Evolutionary conservation across 1,284 basidiomycete genomes (phyloP).

Genomic region (Irpex sp.): DNA sequence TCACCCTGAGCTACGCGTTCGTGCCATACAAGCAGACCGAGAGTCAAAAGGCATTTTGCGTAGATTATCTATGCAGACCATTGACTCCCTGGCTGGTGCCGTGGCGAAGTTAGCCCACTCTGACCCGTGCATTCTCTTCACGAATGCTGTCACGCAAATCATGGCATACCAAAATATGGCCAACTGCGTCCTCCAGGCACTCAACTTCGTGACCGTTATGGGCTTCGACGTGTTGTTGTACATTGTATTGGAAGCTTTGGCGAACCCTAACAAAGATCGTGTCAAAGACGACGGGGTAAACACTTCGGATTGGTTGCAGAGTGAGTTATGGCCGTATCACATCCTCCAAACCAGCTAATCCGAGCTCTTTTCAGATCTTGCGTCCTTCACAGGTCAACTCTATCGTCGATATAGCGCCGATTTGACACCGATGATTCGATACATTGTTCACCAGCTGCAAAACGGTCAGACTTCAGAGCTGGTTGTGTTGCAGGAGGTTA

Average conservation of each 20-base stretch:
- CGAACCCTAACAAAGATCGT: slow-evolving; percentile 81
- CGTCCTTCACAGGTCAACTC: slow-evolving; percentile 90
- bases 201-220: slow-evolving; percentile 87
- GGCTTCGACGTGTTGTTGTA: slow-evolving; percentile 94
- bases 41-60: slow-evolving; percentile 81
- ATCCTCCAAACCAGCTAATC: neutral
- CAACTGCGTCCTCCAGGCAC: slow-evolving; percentile 85
- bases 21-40: slow-evolving; percentile 67
- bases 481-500: slow-evolving; percentile 87
- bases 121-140: slow-evolving; percentile 91
- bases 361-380: slow-evolving; percentile 57
- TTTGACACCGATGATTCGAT: slow-evolving; percentile 82
- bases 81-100: slow-evolving; percentile 78
- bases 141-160: slow-evolving; percentile 88
- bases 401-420: slow-evolving; percentile 87
- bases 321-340: slow-evolving; percentile 43
- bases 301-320: slow-evolving; percentile 90
- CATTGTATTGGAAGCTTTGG: slow-evolving; percentile 84
- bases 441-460: slow-evolving; percentile 88
- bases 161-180: slow-evolving; percentile 97
- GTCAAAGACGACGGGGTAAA: slow-evolving; percentile 94
- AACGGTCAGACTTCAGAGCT: slow-evolving; percentile 86
- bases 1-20: slow-evolving; percentile 72
- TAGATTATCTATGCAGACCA: slow-evolving; percentile 78
- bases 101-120: slow-evolving; percentile 95